These are phyloP conservation scores for Udeniomyces megalosporus DNA, from an alignment of 768 basidiomycete genomes.

Conservation along the genomic window DNA sequence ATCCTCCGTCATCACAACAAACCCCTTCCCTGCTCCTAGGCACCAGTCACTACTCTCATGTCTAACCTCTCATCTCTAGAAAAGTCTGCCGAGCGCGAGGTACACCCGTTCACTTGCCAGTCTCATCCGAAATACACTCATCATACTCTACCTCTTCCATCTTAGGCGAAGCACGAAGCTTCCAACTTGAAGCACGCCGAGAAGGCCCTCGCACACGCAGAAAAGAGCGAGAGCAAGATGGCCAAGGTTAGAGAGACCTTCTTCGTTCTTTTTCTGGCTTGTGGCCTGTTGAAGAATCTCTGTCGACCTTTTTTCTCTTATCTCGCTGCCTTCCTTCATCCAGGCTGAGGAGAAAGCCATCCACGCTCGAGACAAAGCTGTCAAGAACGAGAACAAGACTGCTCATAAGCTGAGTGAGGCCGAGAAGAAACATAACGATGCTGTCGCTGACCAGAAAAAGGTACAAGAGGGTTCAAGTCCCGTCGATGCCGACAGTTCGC, in stretches of 20 bases:
- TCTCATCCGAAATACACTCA: too few species aligned
- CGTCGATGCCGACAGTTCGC: too few species aligned
- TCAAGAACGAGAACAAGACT: constrained; percentile 39
- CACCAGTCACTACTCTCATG: too few species aligned
- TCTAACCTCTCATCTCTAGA: too few species aligned
- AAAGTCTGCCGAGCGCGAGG: too few species aligned
- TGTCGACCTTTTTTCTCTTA: constrained; percentile 16
- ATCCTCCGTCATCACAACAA: too few species aligned
- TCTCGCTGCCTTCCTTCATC: neutral
- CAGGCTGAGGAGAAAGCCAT: constrained; percentile 39
- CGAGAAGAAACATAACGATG: constrained; percentile 39
- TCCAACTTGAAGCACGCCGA: constrained; percentile 36
- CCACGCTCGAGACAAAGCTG: constrained; percentile 37
- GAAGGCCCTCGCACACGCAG: constrained; percentile 40
- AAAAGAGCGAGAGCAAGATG: constrained; percentile 41
- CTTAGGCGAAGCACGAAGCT: constrained; percentile 1
- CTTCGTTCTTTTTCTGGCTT: too few species aligned
- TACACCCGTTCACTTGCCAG: too few species aligned
- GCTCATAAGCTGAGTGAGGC: constrained; percentile 41
- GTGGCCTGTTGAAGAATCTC: neutral
- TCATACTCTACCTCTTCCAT: too few species aligned
- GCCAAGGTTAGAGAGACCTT: constrained; percentile 34
- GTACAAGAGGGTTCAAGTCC: too few species aligned
- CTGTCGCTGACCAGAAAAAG: constrained; percentile 23
- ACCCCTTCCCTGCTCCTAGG: too few species aligned